Evolutionary conservation across 495 filamentous ascomycete species (phyloP).

Genomic region (Hypoxylon crocopeplum): DNA sequence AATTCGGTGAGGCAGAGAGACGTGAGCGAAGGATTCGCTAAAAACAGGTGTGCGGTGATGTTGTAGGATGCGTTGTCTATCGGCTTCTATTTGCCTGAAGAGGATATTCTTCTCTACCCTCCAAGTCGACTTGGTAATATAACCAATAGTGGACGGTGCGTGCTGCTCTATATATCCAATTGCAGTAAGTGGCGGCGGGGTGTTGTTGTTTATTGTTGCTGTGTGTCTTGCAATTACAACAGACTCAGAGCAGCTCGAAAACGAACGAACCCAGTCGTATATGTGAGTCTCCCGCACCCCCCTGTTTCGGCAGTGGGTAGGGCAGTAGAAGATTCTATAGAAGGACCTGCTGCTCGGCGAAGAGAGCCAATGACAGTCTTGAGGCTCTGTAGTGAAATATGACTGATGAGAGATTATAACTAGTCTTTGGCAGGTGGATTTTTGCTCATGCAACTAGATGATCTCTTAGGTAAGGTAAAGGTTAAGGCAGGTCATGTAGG

Average conservation of each 20-base stretch:
- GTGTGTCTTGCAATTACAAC: conserved; percentile 27
- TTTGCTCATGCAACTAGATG: conserved; percentile 30
- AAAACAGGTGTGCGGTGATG: conserved; percentile 10
- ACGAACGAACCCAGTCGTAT: conserved; percentile 9
- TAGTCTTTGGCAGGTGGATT: conserved; percentile 14
- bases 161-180: neutral
- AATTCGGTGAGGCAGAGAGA: neutral
- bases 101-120: conserved; percentile 23
- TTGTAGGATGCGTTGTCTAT: conserved; percentile 23
- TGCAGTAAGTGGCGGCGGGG: neutral
- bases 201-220: conserved; percentile 9
- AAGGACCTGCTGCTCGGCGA: conserved; percentile 1
- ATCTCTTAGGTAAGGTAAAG: conserved; percentile 27
- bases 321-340: conserved; percentile 18
- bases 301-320: conserved; percentile 10
- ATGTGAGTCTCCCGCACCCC: conserved; percentile 13
- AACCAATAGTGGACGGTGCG: conserved; percentile 22
- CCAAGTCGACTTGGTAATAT: conserved; percentile 23
- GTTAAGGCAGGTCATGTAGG: conserved; percentile 31
- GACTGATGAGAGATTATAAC: conserved; percentile 24
- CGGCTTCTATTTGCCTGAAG: conserved; percentile 37
- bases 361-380: neutral
- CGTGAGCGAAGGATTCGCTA: neutral
- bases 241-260: conserved; percentile 12
- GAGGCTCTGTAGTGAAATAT: conserved; percentile 23